Evolutionary conservation across 257 asterid species (phyloP).

Genomic region (Solanum bulbocastanum): DNA sequence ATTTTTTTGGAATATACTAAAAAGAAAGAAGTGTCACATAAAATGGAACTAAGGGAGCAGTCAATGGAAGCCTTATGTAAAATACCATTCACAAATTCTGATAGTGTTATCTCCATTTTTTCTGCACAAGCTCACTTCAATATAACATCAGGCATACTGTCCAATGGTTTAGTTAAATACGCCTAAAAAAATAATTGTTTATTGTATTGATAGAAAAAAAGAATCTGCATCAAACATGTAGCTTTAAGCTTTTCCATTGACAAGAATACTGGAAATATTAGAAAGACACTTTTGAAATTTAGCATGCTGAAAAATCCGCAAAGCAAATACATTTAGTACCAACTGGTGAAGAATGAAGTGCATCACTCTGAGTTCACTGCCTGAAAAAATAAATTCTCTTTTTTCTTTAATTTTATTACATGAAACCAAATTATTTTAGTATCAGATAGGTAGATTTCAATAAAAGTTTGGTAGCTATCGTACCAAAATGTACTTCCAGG

Average conservation of each 20-base stretch:
- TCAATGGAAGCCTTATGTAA: neutral
- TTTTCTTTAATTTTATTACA: neutral
- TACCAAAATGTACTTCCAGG: conserved; percentile 92
- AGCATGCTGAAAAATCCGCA: neutral
- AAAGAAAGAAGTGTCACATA: neutral
- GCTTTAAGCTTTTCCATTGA: neutral
- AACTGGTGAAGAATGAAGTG: neutral
- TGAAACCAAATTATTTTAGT: neutral
- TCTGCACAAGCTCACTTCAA: neutral
- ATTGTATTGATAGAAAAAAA: neutral
- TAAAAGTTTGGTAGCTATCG: neutral
- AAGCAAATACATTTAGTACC: neutral
- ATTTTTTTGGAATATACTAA: neutral
- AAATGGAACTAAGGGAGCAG: neutral
- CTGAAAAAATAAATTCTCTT: neutral
- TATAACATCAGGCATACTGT: neutral
- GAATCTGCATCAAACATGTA: neutral
- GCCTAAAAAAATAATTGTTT: neutral
- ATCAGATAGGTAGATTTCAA: neutral
- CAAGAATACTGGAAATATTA: neutral
- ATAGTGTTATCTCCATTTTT: neutral
- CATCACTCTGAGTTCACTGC: neutral
- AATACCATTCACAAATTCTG: neutral
- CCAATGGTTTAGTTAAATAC: neutral
- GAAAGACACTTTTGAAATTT: neutral